Evolutionary conservation across 1,139 yeast genomes (phyloP), one percentile per base, ranked within the genome.

Genomic region (Wickerhamomyces sp.): DNA sequence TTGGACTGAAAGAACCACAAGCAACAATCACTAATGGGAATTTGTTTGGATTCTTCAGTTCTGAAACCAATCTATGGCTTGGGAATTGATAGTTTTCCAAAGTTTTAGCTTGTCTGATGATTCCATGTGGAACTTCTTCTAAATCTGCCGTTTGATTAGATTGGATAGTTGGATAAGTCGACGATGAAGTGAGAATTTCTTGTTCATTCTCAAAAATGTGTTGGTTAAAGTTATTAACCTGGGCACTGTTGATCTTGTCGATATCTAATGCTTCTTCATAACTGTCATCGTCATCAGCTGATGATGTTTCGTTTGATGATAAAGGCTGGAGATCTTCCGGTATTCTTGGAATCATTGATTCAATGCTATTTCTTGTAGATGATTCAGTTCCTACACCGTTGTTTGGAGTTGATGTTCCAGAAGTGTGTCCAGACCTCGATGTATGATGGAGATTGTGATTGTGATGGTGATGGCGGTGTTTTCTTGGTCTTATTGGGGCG

Each of bases 1-100:
- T 81, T 34, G 99, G 99, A 1, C 96, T 87, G 62, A 93, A 93
- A 7, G 96, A 89, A 7, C 99, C 99, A 67, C 99, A 93, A 2
- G 99, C 98, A 30, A 93, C 98, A 47, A 93, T 78, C 14, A 93
- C 97, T 54, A 93, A 73, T 1, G 99, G 99, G 54, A 83, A 77
- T 66, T 91, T 91, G 50, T 83, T 72, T 47, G 86, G 81, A 58
- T 90, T 95, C 49, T 79, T 69, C 61, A 93, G 68, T 42, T 76
- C 76, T 32, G 82, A 79, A 31, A 90, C 85, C 46, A 93, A 72
- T 50, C 98, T 72, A 66, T 93, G 97, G 1, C 84, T 77, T 1
- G 99, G 98, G 65, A 93, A 93, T 46, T 70, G 67, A 67, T 93
- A 93, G 40, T 79, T 75, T 10, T 75, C 76, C 33, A 90, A 67